phyloP scores from a whole-genome alignment of 495 filamentous ascomycete genomes.

The Aspergillus ellipticus region DNA sequence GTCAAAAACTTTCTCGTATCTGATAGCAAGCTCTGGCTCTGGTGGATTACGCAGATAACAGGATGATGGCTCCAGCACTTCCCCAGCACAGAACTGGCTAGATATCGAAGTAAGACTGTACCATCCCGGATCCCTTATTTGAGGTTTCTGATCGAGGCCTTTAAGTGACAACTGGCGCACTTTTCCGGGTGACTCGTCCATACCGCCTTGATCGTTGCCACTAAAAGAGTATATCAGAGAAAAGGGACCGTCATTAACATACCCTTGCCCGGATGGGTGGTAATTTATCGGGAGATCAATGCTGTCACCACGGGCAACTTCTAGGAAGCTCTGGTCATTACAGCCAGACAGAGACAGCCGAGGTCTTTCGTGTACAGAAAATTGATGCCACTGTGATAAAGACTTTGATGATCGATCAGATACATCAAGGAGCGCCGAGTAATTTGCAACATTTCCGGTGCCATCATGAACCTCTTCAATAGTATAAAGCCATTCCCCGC shows the following conservation, averaged over 20 bases:
- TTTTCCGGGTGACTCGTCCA: constrained; percentile 47
- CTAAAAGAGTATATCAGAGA: constrained; percentile 53
- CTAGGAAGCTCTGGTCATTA: constrained; percentile 73
- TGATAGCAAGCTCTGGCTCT: constrained; percentile 71
- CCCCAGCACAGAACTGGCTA: constrained; percentile 77
- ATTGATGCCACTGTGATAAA: constrained; percentile 69
- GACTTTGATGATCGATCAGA: constrained; percentile 58
- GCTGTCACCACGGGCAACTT: constrained; percentile 69
- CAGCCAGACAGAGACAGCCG: constrained; percentile 65
- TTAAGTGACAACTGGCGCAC: constrained; percentile 37
- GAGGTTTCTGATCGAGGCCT: constrained; percentile 32
- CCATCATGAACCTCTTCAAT: constrained; percentile 91
- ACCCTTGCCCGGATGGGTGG: constrained; percentile 52
- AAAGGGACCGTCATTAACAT: constrained; percentile 42
- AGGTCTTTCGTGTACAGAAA: constrained; percentile 85
- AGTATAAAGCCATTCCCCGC: constrained; percentile 81
- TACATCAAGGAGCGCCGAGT: constrained; percentile 52
- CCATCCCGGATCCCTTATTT: constrained; percentile 73
- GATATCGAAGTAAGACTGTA: constrained; percentile 77
- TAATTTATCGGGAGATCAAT: constrained; percentile 71
- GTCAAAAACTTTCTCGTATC: constrained; percentile 76
- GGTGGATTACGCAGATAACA: constrained; percentile 88
- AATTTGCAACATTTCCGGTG: constrained; percentile 81
- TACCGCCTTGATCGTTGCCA: constrained; percentile 63
- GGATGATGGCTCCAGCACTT: constrained; percentile 86